These are phyloP conservation scores for Paracoccidioides lutzii DNA, from an alignment of 2,329 filamentous ascomycete species.

Conservation along the genomic window DNA sequence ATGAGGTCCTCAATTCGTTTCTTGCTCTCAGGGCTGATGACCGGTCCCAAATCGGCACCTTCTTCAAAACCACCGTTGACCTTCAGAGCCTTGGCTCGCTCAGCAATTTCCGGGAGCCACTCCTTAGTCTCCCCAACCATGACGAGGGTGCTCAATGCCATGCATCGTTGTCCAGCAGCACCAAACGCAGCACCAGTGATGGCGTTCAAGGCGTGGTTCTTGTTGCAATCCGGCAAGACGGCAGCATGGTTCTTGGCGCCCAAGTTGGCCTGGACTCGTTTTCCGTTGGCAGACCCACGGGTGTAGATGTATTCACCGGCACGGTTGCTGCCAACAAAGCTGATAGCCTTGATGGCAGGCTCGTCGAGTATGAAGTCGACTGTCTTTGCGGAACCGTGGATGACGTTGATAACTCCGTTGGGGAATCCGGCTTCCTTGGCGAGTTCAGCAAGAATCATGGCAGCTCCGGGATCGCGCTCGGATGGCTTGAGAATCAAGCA, in stretches of 20 bases:
- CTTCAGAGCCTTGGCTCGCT: slow-evolving; percentile 45
- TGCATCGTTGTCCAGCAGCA: slow-evolving; percentile 56
- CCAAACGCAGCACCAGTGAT: slow-evolving; percentile 56
- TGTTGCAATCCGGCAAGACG: slow-evolving; percentile 55
- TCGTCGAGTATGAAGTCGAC: slow-evolving; percentile 59
- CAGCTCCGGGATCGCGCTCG: slow-evolving; percentile 51
- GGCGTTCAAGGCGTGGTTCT: slow-evolving; percentile 54
- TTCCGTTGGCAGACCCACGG: slow-evolving; percentile 55
- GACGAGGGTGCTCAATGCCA: slow-evolving; percentile 54
- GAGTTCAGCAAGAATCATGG: slow-evolving; percentile 54
- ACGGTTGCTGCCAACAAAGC: slow-evolving; percentile 55
- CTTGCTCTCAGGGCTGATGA: slow-evolving; percentile 51
- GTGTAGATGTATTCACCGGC: slow-evolving; percentile 57
- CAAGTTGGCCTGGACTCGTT: slow-evolving; percentile 56
- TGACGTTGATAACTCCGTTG: slow-evolving; percentile 52
- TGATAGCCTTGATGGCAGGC: slow-evolving; percentile 55
- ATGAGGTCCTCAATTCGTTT: slow-evolving; percentile 51
- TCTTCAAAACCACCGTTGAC: slow-evolving; percentile 50
- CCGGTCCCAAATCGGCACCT: slow-evolving; percentile 48
- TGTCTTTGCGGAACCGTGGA: slow-evolving; percentile 51
- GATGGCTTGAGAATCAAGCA: slow-evolving; percentile 53
- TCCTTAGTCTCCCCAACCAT: slow-evolving; percentile 53
- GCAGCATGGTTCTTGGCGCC: slow-evolving; percentile 60
- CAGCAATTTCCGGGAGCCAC: slow-evolving; percentile 50
- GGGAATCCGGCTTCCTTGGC: slow-evolving; percentile 53